Conservation (phyloP, 257 asterid species). For the Solanum habrochaites region DNA sequence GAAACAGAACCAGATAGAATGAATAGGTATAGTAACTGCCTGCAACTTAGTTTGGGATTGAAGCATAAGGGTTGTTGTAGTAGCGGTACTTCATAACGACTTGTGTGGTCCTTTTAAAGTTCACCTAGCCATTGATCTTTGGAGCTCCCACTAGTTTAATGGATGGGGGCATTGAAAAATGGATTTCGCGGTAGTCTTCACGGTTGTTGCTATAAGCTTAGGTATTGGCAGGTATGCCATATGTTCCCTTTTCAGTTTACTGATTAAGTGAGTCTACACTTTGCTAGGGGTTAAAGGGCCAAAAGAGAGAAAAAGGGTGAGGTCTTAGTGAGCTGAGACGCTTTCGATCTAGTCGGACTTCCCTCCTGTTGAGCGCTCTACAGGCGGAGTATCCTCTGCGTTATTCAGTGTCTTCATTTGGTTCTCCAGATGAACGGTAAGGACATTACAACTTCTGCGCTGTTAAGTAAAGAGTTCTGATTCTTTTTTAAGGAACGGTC, state of each 20-base stretch:
- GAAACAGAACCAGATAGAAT: not conserved
- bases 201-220: not conserved
- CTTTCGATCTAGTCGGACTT: constrained; percentile 73
- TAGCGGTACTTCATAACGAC: not conserved
- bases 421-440: constrained; percentile 94
- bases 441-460: not conserved
- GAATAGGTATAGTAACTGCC: not conserved
- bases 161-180: not conserved
- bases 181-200: not conserved
- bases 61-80: not conserved
- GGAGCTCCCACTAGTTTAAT: not conserved
- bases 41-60: not conserved
- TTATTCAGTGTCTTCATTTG: constrained; percentile 85
- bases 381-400: constrained; percentile 71
- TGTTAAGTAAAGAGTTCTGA: not conserved
- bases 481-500: not conserved
- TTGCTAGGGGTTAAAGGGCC: constrained; percentile 75
- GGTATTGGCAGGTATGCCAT: not conserved
- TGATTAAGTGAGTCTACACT: not conserved
- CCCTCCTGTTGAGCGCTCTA: constrained; percentile 90
- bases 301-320: constrained; percentile 63
- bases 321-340: constrained; percentile 89
- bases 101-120: not conserved
- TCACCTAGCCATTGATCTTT: not conserved
- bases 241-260: not conserved